These are phyloP conservation scores for Amanita fuliginea DNA, from an alignment of 768 basidiomycete species.

Conservation along the genomic window DNA sequence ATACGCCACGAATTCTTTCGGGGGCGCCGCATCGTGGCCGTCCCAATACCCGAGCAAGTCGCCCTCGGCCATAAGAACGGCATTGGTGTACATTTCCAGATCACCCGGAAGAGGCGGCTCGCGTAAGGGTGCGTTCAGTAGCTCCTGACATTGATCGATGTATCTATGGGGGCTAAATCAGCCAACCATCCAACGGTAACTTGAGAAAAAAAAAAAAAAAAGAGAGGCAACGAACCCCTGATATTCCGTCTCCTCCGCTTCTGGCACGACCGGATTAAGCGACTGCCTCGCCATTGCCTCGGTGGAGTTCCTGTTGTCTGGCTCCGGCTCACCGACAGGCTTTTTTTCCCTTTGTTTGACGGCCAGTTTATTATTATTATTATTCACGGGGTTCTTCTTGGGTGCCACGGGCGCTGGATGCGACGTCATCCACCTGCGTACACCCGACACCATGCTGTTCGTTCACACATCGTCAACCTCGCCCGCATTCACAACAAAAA, in stretches of 20 bases:
- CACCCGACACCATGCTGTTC: constrained; percentile 63
- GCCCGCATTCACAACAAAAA: not conserved
- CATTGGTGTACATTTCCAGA: constrained; percentile 31
- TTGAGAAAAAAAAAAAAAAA: not conserved
- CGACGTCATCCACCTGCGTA: constrained; percentile 67
- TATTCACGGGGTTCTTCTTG: constrained; percentile 26
- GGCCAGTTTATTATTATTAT: constrained; percentile 31
- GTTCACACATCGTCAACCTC: not conserved
- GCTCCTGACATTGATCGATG: constrained; percentile 60
- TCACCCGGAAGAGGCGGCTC: constrained; percentile 40
- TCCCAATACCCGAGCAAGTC: constrained; percentile 16
- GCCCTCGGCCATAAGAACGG: constrained; percentile 39
- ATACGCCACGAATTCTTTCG: constrained; percentile 33
- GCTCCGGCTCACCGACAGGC: constrained; percentile 16
- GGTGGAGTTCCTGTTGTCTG: constrained; percentile 40
- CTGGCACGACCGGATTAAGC: constrained; percentile 52
- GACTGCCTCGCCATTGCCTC: constrained; percentile 46
- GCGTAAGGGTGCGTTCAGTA: constrained; percentile 22
- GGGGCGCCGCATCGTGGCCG: constrained; percentile 26
- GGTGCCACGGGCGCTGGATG: constrained; percentile 27
- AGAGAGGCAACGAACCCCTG: constrained; percentile 47
- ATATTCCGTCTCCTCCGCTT: constrained; percentile 61
- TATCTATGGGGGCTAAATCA: constrained; percentile 31
- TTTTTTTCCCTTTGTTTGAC: constrained; percentile 25
- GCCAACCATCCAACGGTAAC: not conserved